phyloP scores from a whole-genome alignment of 164 flowering plant genomes.

The Houttuynia cordata region DNA sequence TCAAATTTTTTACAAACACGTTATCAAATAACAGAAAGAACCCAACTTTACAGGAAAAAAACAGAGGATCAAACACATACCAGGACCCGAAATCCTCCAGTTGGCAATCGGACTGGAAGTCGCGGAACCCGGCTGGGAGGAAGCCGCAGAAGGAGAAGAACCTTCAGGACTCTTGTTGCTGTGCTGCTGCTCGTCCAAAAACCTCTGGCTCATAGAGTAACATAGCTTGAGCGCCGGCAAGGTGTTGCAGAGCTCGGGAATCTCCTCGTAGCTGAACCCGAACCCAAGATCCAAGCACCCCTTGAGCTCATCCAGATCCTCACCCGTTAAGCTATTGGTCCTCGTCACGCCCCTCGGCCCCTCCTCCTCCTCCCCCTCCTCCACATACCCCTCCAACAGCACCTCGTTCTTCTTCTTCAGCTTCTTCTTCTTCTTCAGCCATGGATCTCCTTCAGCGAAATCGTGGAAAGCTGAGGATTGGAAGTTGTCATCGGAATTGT shows the following conservation, averaged over 20 bases:
- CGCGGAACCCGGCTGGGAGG: conserved; percentile 8
- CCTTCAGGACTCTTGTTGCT: conserved; percentile 30
- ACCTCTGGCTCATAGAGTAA: conserved; percentile 80
- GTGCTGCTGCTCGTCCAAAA: conserved; percentile 40
- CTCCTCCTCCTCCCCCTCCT: conserved; percentile 22
- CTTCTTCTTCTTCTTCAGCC: conserved; percentile 11
- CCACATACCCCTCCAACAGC: conserved; percentile 61
- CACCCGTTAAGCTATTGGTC: conserved; percentile 69
- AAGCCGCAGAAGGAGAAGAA: conserved; percentile 5
- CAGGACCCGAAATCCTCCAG: conserved; percentile 91
- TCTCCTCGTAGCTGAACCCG: conserved; percentile 78
- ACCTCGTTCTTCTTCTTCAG: conserved; percentile 51
- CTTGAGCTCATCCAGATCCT: conserved; percentile 68
- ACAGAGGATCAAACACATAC: conserved; percentile 21
- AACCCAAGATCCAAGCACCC: conserved; percentile 88
- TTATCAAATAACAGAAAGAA: not conserved
- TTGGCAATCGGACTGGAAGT: conserved; percentile 47
- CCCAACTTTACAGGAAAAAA: not conserved
- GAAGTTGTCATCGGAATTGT: too few species aligned
- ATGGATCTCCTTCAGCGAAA: conserved; percentile 1
- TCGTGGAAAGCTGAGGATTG: too few species aligned
- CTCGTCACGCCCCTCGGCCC: conserved; percentile 18
- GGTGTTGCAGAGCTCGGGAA: conserved; percentile 82
- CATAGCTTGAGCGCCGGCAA: conserved; percentile 87
- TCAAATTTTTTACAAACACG: not conserved